Evolutionary conservation across 805 yeast species (phyloP).

Genomic region (Wickerhamiella slavikovae): DNA sequence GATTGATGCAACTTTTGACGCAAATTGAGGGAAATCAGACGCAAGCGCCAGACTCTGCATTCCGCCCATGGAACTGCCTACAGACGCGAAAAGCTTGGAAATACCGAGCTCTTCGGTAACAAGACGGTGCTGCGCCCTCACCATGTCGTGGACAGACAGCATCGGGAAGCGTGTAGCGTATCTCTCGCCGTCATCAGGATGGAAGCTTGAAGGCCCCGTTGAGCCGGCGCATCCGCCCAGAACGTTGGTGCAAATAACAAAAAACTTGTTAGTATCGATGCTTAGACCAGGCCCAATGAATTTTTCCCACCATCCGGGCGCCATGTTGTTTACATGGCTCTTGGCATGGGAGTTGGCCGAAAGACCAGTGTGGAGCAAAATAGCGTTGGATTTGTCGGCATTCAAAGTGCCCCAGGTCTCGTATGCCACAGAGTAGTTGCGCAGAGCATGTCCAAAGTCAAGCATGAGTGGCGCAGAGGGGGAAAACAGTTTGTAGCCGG

Average conservation of each 20-base stretch:
- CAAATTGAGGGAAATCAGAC: conserved; percentile 59
- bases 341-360: conserved; percentile 90
- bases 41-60: conserved; percentile 88
- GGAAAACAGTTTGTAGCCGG: conserved; percentile 41
- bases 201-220: conserved; percentile 72
- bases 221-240: conserved; percentile 91
- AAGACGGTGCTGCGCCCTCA: conserved; percentile 63
- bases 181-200: conserved; percentile 42
- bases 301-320: conserved; percentile 90
- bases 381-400: conserved; percentile 41
- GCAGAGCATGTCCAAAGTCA: conserved; percentile 66
- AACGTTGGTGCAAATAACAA: conserved; percentile 76
- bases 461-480: conserved; percentile 28
- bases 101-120: conserved; percentile 44
- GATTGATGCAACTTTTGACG: conserved; percentile 53
- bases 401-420: conserved; percentile 80
- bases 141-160: conserved; percentile 73
- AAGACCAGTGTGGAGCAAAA: conserved; percentile 72
- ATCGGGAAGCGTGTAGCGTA: conserved; percentile 84
- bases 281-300: conserved; percentile 69
- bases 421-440: conserved; percentile 65
- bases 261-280: conserved; percentile 62
- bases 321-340: conserved; percentile 46
- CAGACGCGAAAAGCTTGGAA: conserved; percentile 45
- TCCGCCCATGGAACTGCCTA: conserved; percentile 97